Evolutionary conservation across 202 grass and related monocot species (phyloP), one percentile per base, ranked within the genome.

Genomic region (Bolboschoenoplectus hybrid): DNA sequence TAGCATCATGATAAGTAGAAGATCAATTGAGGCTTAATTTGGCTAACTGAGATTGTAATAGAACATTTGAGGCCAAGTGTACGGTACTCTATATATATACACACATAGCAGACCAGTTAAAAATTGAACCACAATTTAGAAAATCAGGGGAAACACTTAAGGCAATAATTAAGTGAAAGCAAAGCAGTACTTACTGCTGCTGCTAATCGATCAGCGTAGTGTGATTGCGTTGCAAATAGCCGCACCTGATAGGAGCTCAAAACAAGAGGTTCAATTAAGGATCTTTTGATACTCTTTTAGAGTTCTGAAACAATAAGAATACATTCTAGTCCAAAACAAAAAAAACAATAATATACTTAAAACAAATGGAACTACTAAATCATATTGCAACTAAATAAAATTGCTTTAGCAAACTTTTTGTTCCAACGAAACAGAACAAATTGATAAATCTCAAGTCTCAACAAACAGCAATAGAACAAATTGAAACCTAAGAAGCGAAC

Each of bases 141-240:
- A 60, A 16, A 60, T 40, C 20, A 2, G 14, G 14, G 20, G 52
- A 44, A 71, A 41, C 35, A 70, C 9, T 16, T 19, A 55, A 20
- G 9, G 26, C 2, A 8, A 67, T 66, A 40, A 51, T 84, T 57
- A 49, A 58, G 19, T 16, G 36, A 52, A 12, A 81, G 67, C 47
- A 77, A 66, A 87, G 12, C 17, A 52, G 36, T 61, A 82, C 90
- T 95, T 87, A 98, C 97, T 72, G 89, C 90, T 58, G 90, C 69
- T 52, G 87, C 88, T 56, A 96, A 82, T 63, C 91, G 93, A 1
- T 95, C 97, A 11, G 93, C 91, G 63, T 96, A 91, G 6, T 92
- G 85, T 66, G 96, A 95, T 81, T 98, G 97, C 6, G 93, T 89
- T 40, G 60, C 69, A 14, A 98, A 98, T 11, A 98, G 96, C 74